phyloP scores from a whole-genome alignment of 148 eudicot genomes.

The Rhododendron williamsianum region DNA sequence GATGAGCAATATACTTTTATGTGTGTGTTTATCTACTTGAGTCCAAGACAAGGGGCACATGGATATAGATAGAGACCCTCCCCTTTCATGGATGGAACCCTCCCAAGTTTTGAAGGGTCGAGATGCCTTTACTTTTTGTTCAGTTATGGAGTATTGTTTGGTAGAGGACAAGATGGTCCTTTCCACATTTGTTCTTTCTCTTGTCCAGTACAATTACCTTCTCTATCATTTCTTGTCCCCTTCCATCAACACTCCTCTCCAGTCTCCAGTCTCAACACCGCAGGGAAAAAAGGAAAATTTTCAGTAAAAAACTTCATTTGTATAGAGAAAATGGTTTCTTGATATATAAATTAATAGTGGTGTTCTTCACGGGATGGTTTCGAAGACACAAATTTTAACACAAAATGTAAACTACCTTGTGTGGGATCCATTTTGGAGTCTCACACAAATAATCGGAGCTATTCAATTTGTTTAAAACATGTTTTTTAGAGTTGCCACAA shows the following conservation, averaged over 20 bases:
- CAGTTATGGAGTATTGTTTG: not conserved
- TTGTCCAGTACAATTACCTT: conserved; percentile 31
- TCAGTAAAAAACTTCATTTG: not conserved
- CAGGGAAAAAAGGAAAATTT: not conserved
- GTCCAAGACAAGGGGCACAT: conserved; percentile 31
- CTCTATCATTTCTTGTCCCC: conserved; percentile 40
- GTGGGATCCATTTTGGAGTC: too few species aligned
- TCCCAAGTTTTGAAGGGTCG: not conserved
- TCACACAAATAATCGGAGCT: too few species aligned
- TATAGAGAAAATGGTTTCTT: too few species aligned
- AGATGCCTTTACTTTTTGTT: not conserved
- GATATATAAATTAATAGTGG: too few species aligned
- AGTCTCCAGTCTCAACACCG: conserved; percentile 12
- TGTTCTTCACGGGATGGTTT: too few species aligned
- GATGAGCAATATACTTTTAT: too few species aligned
- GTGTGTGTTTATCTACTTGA: conserved; percentile 10
- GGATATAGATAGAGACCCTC: not conserved
- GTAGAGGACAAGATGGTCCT: conserved; percentile 29
- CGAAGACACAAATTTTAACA: too few species aligned
- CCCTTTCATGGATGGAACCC: conserved; percentile 10
- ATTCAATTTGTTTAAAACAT: too few species aligned
- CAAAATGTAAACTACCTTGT: too few species aligned
- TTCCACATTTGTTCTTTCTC: conserved; percentile 25
- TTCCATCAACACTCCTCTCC: conserved; percentile 22
- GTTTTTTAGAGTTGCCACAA: too few species aligned